Evolutionary conservation across 495 filamentous ascomycete genomes (phyloP).

Genomic region (Neurospora sp.): DNA sequence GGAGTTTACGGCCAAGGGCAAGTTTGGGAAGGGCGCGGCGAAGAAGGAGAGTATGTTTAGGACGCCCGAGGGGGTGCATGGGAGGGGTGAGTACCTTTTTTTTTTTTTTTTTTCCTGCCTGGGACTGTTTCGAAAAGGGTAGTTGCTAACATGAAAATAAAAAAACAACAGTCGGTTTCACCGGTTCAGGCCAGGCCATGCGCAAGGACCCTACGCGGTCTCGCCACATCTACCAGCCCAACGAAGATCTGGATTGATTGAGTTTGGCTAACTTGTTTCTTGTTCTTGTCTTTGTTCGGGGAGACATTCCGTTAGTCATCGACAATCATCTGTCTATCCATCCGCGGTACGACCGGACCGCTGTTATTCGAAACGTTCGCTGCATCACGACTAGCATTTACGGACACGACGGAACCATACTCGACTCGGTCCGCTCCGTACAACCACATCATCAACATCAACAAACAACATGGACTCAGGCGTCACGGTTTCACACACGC

Average conservation of each 20-base stretch:
- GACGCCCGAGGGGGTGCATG: slow-evolving; percentile 74
- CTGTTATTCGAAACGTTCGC: too few relatives aligned
- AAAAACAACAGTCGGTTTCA: slow-evolving; percentile 68
- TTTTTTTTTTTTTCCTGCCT: neutral
- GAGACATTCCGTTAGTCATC: neutral
- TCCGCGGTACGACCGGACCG: neutral
- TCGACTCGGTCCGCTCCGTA: neutral
- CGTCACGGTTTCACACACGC: neutral
- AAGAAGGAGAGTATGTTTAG: slow-evolving; percentile 98
- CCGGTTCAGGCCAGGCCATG: slow-evolving; percentile 89
- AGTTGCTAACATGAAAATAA: too few relatives aligned
- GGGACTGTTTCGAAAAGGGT: too few relatives aligned
- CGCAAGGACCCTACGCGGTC: slow-evolving; percentile 77
- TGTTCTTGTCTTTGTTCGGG: neutral
- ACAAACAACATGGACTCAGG: neutral
- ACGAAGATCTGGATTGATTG: slow-evolving; percentile 58
- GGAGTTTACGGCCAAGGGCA: slow-evolving; percentile 70
- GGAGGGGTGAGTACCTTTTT: slow-evolving; percentile 53
- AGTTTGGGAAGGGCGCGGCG: slow-evolving; percentile 24
- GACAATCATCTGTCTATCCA: neutral
- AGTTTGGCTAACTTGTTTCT: slow-evolving; percentile 4
- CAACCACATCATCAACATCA: neutral
- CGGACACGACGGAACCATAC: neutral
- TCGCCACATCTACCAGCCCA: slow-evolving; percentile 78
- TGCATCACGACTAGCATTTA: neutral